These are phyloP conservation scores for Solanum virginianum DNA, from an alignment of 257 asterid genomes.

Conservation along the genomic window DNA sequence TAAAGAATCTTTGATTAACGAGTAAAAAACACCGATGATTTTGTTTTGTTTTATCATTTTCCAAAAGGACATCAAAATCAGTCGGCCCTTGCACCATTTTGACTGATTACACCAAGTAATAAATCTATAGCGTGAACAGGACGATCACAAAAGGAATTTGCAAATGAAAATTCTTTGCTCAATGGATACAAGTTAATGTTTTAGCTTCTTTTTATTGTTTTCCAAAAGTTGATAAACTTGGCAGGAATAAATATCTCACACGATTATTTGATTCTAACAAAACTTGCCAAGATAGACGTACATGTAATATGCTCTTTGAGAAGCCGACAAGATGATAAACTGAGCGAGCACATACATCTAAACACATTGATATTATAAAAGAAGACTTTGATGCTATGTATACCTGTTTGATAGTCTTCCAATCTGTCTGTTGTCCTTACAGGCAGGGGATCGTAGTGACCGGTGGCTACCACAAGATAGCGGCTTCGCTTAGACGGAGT, in stretches of 20 bases:
- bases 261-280: background rate
- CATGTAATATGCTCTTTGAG: background rate
- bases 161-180: background rate
- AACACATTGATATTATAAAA: background rate
- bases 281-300: background rate
- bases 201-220: background rate
- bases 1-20: background rate
- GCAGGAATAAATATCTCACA: background rate
- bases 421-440: constrained; percentile 34
- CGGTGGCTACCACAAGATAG: constrained; percentile 80
- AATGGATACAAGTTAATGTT: background rate
- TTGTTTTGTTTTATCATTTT: background rate
- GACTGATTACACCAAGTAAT: background rate
- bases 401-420: constrained; percentile 44
- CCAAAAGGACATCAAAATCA: background rate
- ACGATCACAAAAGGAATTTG: background rate
- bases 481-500: no score
- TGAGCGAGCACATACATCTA: background rate
- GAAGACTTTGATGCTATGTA: background rate
- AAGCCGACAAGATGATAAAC: background rate
- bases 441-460: constrained; percentile 53
- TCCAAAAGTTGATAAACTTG: background rate
- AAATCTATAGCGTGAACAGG: background rate
- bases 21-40: background rate
- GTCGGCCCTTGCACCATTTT: background rate